These are phyloP conservation scores for Monotropa hypopitys DNA, from an alignment of 179 eudicot genomes.

Conservation along the genomic window DNA sequence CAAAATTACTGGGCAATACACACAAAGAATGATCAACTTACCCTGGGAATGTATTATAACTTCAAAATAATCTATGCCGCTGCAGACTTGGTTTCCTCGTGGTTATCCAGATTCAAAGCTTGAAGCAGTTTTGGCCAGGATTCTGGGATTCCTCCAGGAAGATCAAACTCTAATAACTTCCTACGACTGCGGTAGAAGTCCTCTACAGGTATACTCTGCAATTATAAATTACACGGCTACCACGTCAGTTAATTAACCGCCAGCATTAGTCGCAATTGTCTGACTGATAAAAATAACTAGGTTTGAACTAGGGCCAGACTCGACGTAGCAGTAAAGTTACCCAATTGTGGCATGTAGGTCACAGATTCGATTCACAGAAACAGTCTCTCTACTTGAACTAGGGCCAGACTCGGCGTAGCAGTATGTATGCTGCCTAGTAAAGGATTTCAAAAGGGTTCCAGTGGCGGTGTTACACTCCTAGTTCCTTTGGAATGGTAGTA, in stretches of 20 bases:
- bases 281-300: not conserved
- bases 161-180: conserved; percentile 75
- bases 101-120: conserved; percentile 66
- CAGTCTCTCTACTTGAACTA: no score
- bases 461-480: not conserved
- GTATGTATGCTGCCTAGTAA: not conserved
- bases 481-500: not conserved
- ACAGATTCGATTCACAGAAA: no score
- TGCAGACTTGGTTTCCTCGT: conserved; percentile 47
- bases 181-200: conserved; percentile 70
- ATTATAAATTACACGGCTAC: not conserved
- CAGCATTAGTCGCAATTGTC: not conserved
- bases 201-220: conserved; percentile 90
- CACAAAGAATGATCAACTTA: conserved; percentile 36
- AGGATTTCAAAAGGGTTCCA: not conserved
- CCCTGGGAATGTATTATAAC: conserved; percentile 2
- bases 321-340: no score
- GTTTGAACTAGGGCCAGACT: not conserved
- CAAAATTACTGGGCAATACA: conserved; percentile 9
- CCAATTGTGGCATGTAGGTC: no score
- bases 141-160: conserved; percentile 95
- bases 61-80: conserved; percentile 32
- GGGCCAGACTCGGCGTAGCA: not conserved
- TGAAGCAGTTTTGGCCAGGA: conserved; percentile 87
- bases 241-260: not conserved